phyloP scores from a whole-genome alignment of 2,329 filamentous ascomycete genomes.

The Aspergillus vadensis region DNA sequence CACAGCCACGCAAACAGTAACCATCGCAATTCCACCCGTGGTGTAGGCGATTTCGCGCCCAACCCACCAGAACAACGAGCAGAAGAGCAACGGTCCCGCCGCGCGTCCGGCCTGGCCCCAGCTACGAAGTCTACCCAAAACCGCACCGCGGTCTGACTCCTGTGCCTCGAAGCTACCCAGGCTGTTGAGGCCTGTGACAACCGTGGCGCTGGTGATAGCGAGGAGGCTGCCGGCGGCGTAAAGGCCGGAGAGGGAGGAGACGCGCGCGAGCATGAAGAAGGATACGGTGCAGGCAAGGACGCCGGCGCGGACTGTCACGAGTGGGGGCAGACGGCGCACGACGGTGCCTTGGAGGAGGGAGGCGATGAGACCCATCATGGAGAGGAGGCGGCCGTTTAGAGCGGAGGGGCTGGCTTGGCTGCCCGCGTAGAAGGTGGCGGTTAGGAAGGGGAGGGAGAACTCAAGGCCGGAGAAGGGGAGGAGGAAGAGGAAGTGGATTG shows the following conservation, averaged over 20 bases:
- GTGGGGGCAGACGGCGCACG: conserved; percentile 78
- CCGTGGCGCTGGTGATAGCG: conserved; percentile 88
- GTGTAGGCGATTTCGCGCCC: conserved; percentile 83
- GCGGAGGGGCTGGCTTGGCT: conserved; percentile 56
- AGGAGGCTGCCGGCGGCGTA: conserved; percentile 82
- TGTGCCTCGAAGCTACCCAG: conserved; percentile 86
- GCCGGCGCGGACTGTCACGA: conserved; percentile 77
- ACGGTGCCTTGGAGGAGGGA: conserved; percentile 93
- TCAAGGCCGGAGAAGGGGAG: conserved; percentile 98
- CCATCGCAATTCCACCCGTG: conserved; percentile 77
- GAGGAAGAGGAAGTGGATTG: conserved; percentile 85
- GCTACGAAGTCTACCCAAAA: conserved; percentile 78
- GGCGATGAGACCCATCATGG: conserved; percentile 87
- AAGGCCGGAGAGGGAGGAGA: conserved; percentile 68
- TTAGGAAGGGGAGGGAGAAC: conserved; percentile 96
- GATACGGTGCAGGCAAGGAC: conserved; percentile 75
- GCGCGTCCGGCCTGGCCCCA: conserved; percentile 86
- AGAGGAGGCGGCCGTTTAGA: conserved; percentile 81
- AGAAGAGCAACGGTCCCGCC: conserved; percentile 85
- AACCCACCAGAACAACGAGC: conserved; percentile 97
- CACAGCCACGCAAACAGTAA: conserved; percentile 69
- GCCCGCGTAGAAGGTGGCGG: conserved; percentile 88
- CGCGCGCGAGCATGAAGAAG: conserved; percentile 75
- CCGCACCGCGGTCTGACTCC: conserved; percentile 77
- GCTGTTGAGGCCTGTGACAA: conserved; percentile 91